These are phyloP conservation scores for Suillus fuscotomentosus DNA, from an alignment of 768 basidiomycete genomes.

Conservation along the genomic window DNA sequence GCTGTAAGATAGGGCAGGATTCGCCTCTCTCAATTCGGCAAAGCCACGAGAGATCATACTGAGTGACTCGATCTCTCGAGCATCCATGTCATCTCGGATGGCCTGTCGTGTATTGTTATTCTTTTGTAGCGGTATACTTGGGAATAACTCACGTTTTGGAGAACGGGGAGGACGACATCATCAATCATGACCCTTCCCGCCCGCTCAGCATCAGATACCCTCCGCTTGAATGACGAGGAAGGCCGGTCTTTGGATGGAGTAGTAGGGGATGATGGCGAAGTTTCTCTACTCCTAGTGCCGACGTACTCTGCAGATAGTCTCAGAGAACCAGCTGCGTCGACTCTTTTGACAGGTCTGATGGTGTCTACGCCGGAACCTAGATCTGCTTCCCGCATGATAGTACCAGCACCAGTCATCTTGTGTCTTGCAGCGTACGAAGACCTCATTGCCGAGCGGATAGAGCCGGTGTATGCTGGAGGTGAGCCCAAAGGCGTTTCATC, in stretches of 20 bases:
- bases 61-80: constrained; percentile 83
- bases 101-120: constrained; percentile 40
- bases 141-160: constrained; percentile 59
- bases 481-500: constrained; percentile 46
- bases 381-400: constrained; percentile 76
- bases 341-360: constrained; percentile 90
- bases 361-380: constrained; percentile 88
- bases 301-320: constrained; percentile 79
- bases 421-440: constrained; percentile 80
- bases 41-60: constrained; percentile 92
- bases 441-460: constrained; percentile 59
- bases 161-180: constrained; percentile 78
- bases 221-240: constrained; percentile 44
- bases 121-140: not conserved
- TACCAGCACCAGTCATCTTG: constrained; percentile 60
- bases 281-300: constrained; percentile 62
- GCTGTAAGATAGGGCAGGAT: constrained; percentile 84
- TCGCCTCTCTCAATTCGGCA: constrained; percentile 76
- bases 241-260: constrained; percentile 38
- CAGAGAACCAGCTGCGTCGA: constrained; percentile 77
- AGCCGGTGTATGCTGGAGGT: constrained; percentile 75
- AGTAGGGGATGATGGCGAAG: constrained; percentile 38
- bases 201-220: constrained; percentile 55
- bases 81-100: constrained; percentile 83
- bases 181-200: constrained; percentile 73